These are phyloP conservation scores for Haematococcus lacustris DNA, from an alignment of 139 green algal species.

Conservation along the genomic window DNA sequence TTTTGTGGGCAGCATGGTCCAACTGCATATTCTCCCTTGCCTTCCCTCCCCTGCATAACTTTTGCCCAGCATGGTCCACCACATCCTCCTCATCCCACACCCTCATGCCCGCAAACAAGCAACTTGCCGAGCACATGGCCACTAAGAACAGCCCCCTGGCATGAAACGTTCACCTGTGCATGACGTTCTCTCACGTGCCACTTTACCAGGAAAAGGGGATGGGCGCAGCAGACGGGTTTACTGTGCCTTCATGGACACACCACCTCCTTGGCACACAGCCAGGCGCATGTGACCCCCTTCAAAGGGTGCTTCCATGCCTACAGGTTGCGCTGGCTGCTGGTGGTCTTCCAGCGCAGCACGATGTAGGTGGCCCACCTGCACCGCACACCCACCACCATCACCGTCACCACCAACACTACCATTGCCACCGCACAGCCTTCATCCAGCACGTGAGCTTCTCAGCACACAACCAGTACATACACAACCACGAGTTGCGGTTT, in stretches of 20 bases:
- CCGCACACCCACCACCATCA: no score
- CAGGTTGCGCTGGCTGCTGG: background rate
- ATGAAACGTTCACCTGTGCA: background rate
- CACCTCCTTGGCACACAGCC: background rate
- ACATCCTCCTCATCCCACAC: no score
- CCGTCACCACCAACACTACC: background rate
- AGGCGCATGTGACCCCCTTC: background rate
- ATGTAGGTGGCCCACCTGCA: conserved; percentile 9
- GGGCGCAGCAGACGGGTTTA: background rate
- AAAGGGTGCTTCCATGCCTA: background rate
- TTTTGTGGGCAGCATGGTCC: no score
- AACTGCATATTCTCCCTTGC: background rate
- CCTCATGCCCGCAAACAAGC: background rate
- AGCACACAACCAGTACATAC: background rate
- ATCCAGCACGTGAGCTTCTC: background rate
- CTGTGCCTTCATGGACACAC: background rate
- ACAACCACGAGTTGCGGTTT: background rate
- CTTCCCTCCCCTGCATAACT: background rate
- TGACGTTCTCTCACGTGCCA: background rate
- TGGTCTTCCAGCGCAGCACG: conserved; percentile 10
- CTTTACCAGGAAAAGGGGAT: background rate
- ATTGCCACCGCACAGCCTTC: background rate
- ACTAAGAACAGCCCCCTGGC: background rate
- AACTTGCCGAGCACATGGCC: background rate
- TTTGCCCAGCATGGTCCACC: no score